Percentiles rank a stretch among this genome's conserved stretches.
phyloP scores from a whole-genome alignment of 2,329 filamentous ascomycete genomes.

The Cylindrodendrum hubeiense region DNA sequence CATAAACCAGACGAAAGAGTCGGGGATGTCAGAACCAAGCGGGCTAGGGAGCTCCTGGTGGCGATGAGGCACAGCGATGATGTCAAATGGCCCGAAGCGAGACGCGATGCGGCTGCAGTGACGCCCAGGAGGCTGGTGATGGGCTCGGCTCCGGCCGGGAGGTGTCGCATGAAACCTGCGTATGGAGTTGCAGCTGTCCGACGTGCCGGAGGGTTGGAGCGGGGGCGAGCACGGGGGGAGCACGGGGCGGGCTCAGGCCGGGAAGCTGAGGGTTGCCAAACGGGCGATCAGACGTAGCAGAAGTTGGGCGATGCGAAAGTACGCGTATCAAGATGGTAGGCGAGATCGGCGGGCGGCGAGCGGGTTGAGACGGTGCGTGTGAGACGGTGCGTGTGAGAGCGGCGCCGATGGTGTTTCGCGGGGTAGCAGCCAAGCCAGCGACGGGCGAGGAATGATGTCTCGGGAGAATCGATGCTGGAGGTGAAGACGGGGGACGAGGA shows the following conservation, averaged over 20 bases:
- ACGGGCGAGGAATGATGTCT: not conserved
- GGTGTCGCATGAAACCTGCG: constrained; percentile 21
- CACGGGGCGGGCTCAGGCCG: constrained; percentile 36
- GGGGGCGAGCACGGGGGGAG: constrained; percentile 23
- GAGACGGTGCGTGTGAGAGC: constrained; percentile 8
- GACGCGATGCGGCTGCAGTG: constrained; percentile 18
- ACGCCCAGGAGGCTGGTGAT: constrained; percentile 10
- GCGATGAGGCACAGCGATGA: not conserved
- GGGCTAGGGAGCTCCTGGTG: not conserved
- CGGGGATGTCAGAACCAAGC: not conserved
- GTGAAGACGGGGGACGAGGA: not conserved
- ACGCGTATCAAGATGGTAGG: constrained; percentile 23
- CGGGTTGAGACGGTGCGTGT: constrained; percentile 40
- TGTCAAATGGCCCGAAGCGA: constrained; percentile 1
- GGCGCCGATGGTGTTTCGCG: constrained; percentile 38
- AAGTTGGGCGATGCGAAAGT: constrained; percentile 30
- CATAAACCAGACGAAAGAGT: constrained; percentile 34
- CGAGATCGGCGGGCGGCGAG: constrained; percentile 20
- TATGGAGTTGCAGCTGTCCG: not conserved
- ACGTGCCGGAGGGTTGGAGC: not conserved
- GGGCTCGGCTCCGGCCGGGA: constrained; percentile 20
- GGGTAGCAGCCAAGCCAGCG: constrained; percentile 21
- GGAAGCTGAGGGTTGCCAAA: constrained; percentile 28
- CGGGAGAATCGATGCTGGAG: not conserved
- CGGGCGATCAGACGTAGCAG: constrained; percentile 44